Evolutionary conservation across 805 yeast species (phyloP).

Genomic region (Saccharomyces jurei): DNA sequence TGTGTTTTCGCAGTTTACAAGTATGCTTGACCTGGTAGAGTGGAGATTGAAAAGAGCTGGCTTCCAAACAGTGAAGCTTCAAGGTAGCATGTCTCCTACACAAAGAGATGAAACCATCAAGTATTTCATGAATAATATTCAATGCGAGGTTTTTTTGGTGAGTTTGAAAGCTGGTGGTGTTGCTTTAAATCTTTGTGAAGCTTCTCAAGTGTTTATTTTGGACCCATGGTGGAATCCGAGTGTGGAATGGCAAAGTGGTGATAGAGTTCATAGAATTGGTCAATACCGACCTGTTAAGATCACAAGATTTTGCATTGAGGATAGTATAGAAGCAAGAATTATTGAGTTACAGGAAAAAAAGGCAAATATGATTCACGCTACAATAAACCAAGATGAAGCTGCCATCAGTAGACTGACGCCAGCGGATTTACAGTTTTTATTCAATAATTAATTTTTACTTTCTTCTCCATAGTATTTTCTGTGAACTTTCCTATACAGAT

Average conservation of each 20-base stretch:
- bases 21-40: constrained; percentile 91
- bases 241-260: constrained; percentile 97
- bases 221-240: constrained; percentile 99
- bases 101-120: constrained; percentile 89
- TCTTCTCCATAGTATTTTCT: background rate
- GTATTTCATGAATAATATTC: constrained; percentile 85
- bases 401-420: constrained; percentile 87
- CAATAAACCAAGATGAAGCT: constrained; percentile 84
- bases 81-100: constrained; percentile 94
- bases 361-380: constrained; percentile 97
- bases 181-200: constrained; percentile 91
- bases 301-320: constrained; percentile 89
- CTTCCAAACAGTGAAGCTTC: constrained; percentile 84
- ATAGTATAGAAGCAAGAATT: constrained; percentile 92
- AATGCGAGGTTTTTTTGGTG: constrained; percentile 88
- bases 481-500: background rate
- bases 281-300: constrained; percentile 91
- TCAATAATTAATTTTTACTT: constrained; percentile 49
- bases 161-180: constrained; percentile 98
- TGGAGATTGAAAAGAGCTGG: constrained; percentile 96
- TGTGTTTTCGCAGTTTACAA: constrained; percentile 94
- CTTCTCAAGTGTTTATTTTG: constrained; percentile 88
- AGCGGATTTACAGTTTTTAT: constrained; percentile 89
- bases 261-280: constrained; percentile 95
- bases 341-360: constrained; percentile 94